Evolutionary conservation across 257 asterid species (phyloP), one percentile per base, ranked within the genome.

Genomic region (Nicotiana noctiflora): DNA sequence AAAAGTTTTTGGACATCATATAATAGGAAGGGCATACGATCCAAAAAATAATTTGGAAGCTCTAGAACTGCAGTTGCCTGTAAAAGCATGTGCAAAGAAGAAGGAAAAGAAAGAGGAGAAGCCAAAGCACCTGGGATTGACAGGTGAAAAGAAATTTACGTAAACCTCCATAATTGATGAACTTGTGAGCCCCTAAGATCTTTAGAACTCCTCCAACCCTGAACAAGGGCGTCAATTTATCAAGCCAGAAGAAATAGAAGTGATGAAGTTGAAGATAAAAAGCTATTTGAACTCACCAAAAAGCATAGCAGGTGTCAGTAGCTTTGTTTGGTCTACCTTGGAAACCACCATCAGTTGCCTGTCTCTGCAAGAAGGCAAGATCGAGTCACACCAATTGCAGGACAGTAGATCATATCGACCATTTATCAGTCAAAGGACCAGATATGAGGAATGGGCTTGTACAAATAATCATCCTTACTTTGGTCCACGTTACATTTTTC

Each of bases 291-390:
- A 81, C 89, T 51, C 83, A 96, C 99, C 98, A 96, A 83, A 96
- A 96, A 67, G 99, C 98, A 84, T 96, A 96, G 77, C 98, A 96
- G 0, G 99, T 91, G 84, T 96, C 99, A 8, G 92, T 77, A 57
- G 95, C 89, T 87, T 96, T 96, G 88, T 96, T 96, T 32, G 89
- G 85, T 86, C 99, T 89, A 82, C 99, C 99, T 82, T 91, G 97
- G 83, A 92, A 94, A 57, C 99, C 98, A 10, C 99, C 98, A 88
- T 92, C 93, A 17, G 46, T 55, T 40, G 90, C 96, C 87, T 94
- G 99, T 88, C 91, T 94, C 99, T 94, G 92, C 82, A 85, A 76
- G 80, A 29, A 76, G 57, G 8, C 44, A 84, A 79, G 18, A 62
- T 29, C 1, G 31, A 1, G 65, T 64, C 62, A 29, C 44, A 46